Evolutionary conservation across 2,329 filamentous ascomycete species (phyloP).

Genomic region (Kalmusia sp.): DNA sequence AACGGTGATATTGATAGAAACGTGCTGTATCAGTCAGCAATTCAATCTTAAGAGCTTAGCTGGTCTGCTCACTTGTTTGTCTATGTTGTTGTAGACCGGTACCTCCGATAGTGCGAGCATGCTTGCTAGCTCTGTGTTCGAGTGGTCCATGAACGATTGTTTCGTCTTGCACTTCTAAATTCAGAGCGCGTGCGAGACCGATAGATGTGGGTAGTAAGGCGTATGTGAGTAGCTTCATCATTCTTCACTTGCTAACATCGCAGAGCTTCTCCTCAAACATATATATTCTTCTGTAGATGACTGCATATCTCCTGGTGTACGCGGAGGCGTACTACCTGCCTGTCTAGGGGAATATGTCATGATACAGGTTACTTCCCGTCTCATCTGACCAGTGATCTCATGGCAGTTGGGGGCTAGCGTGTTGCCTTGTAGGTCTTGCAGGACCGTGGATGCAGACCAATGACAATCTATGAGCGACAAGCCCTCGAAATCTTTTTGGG

Average conservation of each 20-base stretch:
- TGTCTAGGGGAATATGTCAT: neutral
- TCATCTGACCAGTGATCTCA: slow-evolving; percentile 7
- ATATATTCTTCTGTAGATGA: neutral
- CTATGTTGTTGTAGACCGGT: slow-evolving; percentile 9
- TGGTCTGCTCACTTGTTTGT: neutral
- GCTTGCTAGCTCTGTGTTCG: neutral
- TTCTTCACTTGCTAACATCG: neutral
- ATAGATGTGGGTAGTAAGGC: neutral
- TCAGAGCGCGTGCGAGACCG: neutral
- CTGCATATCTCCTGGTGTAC: neutral
- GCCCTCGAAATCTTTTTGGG: neutral
- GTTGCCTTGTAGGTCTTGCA: neutral
- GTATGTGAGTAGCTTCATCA: neutral
- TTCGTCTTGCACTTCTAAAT: neutral
- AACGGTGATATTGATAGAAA: slow-evolving; percentile 15
- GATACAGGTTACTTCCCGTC: neutral
- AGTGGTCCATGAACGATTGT: neutral
- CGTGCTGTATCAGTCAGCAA: slow-evolving; percentile 12
- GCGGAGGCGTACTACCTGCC: neutral
- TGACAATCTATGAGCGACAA: neutral
- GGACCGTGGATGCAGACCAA: neutral
- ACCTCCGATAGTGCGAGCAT: neutral
- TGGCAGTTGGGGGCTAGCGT: neutral
- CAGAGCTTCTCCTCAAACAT: neutral
- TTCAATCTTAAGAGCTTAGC: neutral